Base-by-base conservation (phyloP, 495 filamentous ascomycete genomes). In the Sporormia fimetaria region DNA sequence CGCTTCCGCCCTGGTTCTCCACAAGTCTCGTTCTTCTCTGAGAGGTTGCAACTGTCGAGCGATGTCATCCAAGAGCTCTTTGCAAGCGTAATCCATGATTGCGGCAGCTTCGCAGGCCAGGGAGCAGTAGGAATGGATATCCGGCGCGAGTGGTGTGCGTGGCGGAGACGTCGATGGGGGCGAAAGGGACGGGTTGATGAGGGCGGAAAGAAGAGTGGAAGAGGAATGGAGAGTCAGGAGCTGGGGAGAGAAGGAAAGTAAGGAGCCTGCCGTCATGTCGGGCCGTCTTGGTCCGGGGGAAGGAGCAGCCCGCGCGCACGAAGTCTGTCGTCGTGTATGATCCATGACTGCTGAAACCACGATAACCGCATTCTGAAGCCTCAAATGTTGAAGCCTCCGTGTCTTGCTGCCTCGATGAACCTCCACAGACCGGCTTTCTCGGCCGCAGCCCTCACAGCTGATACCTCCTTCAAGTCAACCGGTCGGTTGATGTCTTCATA, bases 401-500 rank as follows among this genome's bases (percentile, higher is more conserved):
- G 71, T 44, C 71, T 71, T 21, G 80, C 74, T 10, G 73, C 69
- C 40, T 85, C 80, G 30, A 73, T 75, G 48, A 88, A 83, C 22
- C 80, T 62, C 80, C 80, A 87, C 23, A 86, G 62, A 0, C 81
- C 80, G 27, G 76, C 80, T 27, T 67, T 58, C 49, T 78, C 68
- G 3, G 81, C 80, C 3, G 78, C 78, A 46, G 68, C 65, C 37
- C 68, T 62, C 1, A 83, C 79, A 28, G 53, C 61, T 0, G 63
- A 68, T 4, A 83, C 54, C 54, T 88, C 81, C 1, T 79, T 66
- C 29, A 68, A 60, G 2, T 58, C 70, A 1, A 82, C 70, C 18
- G 81, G 64, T 9, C 82, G 71, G 56, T 87, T 86, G 37, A 86
- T 84, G 18, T 85, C 81, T 22, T 71, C 69, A 61, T 87, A 86